Base-by-base conservation (phyloP, 768 basidiomycete species). In the Leccinum subtestaceum region DNA sequence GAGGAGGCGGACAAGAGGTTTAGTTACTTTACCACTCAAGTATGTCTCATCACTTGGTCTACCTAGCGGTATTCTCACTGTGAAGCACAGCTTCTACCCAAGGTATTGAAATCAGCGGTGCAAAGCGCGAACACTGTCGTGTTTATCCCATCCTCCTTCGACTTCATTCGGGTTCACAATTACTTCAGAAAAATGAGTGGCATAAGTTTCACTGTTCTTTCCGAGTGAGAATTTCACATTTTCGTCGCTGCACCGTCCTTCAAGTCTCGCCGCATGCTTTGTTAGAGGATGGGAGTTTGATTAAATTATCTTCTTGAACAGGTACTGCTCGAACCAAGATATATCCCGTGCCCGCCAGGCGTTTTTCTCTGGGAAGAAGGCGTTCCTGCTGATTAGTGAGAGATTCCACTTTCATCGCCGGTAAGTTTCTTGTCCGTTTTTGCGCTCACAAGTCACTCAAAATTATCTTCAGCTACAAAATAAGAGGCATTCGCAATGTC, bases 331-430 rank as follows among this genome's bases (percentile, higher is more conserved):
- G 11, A 95, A 93, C 63, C 87, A 91, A 72, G 96, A 98, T 56
- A 96, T 99, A 63, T 91, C 92, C 4, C 87, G 95, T 3, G 96
- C 95, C 0, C 83, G 97, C 47, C 91, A 95, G 65, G 84, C 89
- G 0, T 98, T 99, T 78, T 98, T 96, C 82, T 81, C 80, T 21
- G 92, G 91, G 45, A 87, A 88, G 65, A 93, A 88, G 64, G 79
- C 89, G 0, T 93, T 98, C 79, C 73, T 99, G 31, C 80, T 98
- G 61, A 79, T 98, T 68, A 96, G 91, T 66, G 97, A 99, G 70
- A 86, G 97, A n/a, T 98, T 98, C 80, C 95, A 99, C 74, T 99
- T 98, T 73, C 98, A 93, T 80, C 85, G 92, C 62, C 80, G 94
- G 89, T 87, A 47, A 47, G 78, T 71, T 25, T 48, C 10, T 40